These are phyloP conservation scores for Calcarisporium arbuscula DNA, from an alignment of 2,329 filamentous ascomycete genomes.

Conservation along the genomic window DNA sequence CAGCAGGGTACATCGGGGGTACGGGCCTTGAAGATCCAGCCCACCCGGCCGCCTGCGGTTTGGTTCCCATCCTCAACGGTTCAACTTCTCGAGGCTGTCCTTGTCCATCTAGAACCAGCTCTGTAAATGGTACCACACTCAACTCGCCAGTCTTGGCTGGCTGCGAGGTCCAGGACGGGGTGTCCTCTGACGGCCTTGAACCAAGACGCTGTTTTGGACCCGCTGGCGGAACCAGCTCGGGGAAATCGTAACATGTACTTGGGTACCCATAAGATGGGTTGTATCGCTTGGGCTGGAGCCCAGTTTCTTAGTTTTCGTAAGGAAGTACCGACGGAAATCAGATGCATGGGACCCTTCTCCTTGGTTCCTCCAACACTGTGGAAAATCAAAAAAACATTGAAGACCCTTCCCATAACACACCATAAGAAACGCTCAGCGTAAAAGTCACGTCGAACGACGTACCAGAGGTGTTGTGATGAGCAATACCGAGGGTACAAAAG, in stretches of 20 bases:
- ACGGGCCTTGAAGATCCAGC: conserved; percentile 90
- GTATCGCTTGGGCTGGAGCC: conserved; percentile 97
- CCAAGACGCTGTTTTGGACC: conserved; percentile 96
- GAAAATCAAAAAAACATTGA: conserved; percentile 98
- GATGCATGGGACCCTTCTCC: conserved; percentile 92
- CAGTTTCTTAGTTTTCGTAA: conserved; percentile 98
- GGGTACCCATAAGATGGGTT: conserved; percentile 98
- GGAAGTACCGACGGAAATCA: conserved; percentile 85
- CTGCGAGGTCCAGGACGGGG: conserved; percentile 66
- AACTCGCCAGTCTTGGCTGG: conserved; percentile 81
- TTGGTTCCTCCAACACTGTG: conserved; percentile 93
- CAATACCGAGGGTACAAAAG: conserved; percentile 89
- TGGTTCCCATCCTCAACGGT: conserved; percentile 93
- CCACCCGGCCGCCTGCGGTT: conserved; percentile 96
- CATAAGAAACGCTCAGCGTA: conserved; percentile 95
- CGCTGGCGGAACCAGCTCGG: conserved; percentile 97
- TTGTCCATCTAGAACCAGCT: conserved; percentile 92
- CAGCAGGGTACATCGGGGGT: conserved; percentile 93
- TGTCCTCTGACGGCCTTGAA: conserved; percentile 67
- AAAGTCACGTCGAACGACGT: conserved; percentile 94
- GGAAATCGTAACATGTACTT: conserved; percentile 99
- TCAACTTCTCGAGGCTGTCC: conserved; percentile 87
- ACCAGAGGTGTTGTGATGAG: conserved; percentile 99
- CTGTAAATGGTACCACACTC: conserved; percentile 88
- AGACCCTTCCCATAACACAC: too few species aligned